Percentiles rank a stretch among this genome's conserved stretches.
Conservation (phyloP, 257 asterid genomes). For the Solanum lycopersicoides region DNA sequence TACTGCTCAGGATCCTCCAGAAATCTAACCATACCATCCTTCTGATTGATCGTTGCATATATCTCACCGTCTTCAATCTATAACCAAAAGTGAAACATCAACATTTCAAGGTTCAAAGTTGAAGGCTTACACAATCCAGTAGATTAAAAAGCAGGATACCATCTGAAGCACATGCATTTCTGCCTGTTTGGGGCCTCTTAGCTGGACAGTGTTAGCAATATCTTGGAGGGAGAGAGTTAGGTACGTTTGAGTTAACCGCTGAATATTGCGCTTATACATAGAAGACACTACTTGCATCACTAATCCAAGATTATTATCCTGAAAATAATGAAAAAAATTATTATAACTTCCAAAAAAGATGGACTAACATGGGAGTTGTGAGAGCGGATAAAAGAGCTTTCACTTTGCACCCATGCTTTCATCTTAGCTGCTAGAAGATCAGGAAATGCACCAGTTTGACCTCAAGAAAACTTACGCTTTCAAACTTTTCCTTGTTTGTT, state of each 20-base stretch:
- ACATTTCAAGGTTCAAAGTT: not conserved
- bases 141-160: conserved; percentile 35
- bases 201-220: conserved; percentile 73
- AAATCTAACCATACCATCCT: conserved; percentile 99
- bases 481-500: conserved; percentile 67
- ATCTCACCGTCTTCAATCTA: conserved; percentile 95
- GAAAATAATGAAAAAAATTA: conserved; percentile 1
- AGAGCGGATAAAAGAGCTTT: not conserved
- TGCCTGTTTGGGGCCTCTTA: conserved; percentile 79
- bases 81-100: not conserved
- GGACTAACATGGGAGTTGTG: not conserved
- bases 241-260: conserved; percentile 94
- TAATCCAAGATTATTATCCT: conserved; percentile 96
- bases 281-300: conserved; percentile 92
- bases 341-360: not conserved
- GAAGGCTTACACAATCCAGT: not conserved
- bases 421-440: not conserved
- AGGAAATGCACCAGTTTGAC: not conserved
- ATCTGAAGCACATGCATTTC: conserved; percentile 98
- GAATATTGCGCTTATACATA: conserved; percentile 92
- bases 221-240: conserved; percentile 95
- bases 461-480: conserved; percentile 40
- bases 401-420: not conserved
- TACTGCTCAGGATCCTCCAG: conserved; percentile 97
- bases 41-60: conserved; percentile 91